phyloP scores from a whole-genome alignment of 129 eudicot species.

The Ambrosia trifida region DNA sequence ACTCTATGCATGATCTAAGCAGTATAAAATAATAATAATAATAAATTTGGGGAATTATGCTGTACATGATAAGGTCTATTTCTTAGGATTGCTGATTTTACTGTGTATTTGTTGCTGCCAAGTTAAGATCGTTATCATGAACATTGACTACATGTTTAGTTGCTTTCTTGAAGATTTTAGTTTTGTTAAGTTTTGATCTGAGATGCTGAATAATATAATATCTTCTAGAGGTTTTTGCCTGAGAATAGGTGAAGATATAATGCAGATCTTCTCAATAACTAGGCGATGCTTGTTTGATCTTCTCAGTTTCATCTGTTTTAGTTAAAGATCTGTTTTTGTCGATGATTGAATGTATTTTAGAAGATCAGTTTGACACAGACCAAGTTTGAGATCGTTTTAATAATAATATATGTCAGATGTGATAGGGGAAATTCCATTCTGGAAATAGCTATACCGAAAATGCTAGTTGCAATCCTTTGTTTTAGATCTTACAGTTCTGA shows the following conservation, averaged over 20 bases:
- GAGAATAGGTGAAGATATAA: not conserved
- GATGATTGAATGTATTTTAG: not conserved
- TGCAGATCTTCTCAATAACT: conserved; percentile 12
- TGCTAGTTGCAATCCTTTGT: not conserved
- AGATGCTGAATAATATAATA: not conserved
- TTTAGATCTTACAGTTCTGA: conserved; percentile 22
- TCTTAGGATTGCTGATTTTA: conserved; percentile 15
- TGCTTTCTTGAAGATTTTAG: conserved; percentile 11
- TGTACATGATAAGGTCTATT: conserved; percentile 1
- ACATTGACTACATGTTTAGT: conserved; percentile 2
- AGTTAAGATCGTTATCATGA: conserved; percentile 3
- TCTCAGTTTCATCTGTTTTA: not conserved
- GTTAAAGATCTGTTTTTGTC: not conserved
- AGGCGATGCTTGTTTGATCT: not conserved
- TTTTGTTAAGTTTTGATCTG: conserved; percentile 12
- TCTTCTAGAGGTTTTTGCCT: not conserved
- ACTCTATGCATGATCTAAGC: not conserved
- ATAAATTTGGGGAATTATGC: too few relatives aligned
- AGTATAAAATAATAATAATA: not conserved
- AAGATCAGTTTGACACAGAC: not conserved
- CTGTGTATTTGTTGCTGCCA: not conserved
- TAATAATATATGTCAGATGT: not conserved
- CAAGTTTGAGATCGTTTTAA: conserved; percentile 10
- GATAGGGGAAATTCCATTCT: not conserved
- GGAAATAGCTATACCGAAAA: not conserved